These are phyloP conservation scores for Neofusicoccum kwambonambiense DNA, from an alignment of 2,329 filamentous ascomycete genomes.

Conservation along the genomic window DNA sequence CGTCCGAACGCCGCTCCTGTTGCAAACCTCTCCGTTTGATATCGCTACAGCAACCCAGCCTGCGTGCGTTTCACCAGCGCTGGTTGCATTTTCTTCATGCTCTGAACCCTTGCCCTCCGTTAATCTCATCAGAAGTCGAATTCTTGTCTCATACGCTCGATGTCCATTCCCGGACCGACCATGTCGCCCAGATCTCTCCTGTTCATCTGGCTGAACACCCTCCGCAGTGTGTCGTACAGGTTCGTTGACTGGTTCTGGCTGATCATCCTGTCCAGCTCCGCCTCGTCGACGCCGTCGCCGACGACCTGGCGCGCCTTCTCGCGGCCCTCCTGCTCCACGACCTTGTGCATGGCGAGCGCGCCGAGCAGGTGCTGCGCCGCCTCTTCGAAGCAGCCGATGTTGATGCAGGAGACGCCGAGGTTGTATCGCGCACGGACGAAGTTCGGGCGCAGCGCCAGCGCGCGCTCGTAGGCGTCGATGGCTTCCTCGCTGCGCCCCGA, in stretches of 20 bases:
- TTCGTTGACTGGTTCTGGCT: constrained; percentile 97
- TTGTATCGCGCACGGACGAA: constrained; percentile 98
- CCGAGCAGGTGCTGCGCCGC: constrained; percentile 90
- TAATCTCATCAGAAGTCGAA: constrained; percentile 72
- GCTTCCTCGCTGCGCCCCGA: constrained; percentile 91
- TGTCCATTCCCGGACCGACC: constrained; percentile 86
- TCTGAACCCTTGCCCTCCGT: neutral
- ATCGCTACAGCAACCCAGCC: neutral
- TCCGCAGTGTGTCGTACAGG: constrained; percentile 86
- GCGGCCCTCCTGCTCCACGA: constrained; percentile 80
- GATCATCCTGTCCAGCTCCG: constrained; percentile 80
- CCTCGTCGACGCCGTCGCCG: constrained; percentile 59
- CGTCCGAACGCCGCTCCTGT: neutral
- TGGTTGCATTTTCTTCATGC: neutral
- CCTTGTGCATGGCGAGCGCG: constrained; percentile 91
- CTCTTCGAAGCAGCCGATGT: constrained; percentile 92
- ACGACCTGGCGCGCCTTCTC: constrained; percentile 82
- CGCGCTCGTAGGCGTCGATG: constrained; percentile 93
- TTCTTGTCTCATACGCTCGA: constrained; percentile 82
- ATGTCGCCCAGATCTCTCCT: constrained; percentile 81
- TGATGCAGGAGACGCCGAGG: constrained; percentile 93
- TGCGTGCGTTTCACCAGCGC: neutral
- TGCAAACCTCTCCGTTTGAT: neutral
- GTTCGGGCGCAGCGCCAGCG: constrained; percentile 85
- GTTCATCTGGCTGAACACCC: constrained; percentile 97